Evolutionary conservation across 116 monocot genomes (phyloP), one percentile per base, ranked within the genome.

Genomic region (Iris pallida): DNA sequence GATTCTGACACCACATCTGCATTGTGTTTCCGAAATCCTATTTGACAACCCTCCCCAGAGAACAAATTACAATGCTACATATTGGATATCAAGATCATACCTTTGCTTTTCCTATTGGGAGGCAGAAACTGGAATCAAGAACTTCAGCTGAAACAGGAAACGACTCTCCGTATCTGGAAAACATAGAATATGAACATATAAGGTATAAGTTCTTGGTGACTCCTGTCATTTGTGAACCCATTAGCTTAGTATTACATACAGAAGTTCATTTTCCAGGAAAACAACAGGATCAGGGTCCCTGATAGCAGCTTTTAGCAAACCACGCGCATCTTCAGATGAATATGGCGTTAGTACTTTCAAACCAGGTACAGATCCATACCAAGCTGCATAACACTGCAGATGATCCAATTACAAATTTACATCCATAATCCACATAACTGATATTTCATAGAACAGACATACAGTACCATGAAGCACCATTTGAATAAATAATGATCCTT

Each of bases 61-160:
- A 30, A 30, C 30, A 30, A 30, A 30, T 30, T 30, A 30, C 30
- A 30, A 30, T 30, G 30, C 3, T 30, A 30, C 30, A 30, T 30
- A 30, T 30, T 30, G 30, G 3, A 30, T 30, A 30, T 30, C 30
- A 30, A 51, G 42, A 47, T 3, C 62, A 54, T 65, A 95, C 91
- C 89, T 91, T 95, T 16, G 95, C 91, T 68, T 95, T 95, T 44
- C 95, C 95, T 45, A 91, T 91, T 45, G 91, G 91, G 65, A 95
- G 80, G 54, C 86, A 86, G 80, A 95, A 95, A 72, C 86, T 91
- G 65, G 95, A 88, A 75, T 95, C 95, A 59, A 95, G 82, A 62
- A 71, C 91, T 74, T 89, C 95, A 49, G 76, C 95, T 69, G 91
- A 82, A 84, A 95, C 76, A 63, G 95, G 86, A 71, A 91, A 91